phyloP scores from a whole-genome alignment of 495 filamentous ascomycete genomes.

The Aspergillus steynii region DNA sequence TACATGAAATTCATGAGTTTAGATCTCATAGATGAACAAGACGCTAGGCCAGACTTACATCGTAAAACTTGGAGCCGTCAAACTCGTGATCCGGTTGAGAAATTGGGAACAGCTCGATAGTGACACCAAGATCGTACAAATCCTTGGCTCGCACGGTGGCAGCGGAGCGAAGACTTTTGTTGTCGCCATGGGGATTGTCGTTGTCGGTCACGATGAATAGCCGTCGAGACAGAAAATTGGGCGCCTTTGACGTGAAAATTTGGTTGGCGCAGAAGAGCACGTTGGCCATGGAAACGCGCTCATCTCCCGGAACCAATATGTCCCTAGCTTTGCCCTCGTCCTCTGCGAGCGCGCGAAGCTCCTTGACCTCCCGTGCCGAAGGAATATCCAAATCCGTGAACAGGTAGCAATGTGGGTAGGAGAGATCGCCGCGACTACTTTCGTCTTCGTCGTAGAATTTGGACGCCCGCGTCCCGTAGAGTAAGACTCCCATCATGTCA shows the following conservation, averaged over 20 bases:
- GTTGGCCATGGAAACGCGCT: slow-evolving; percentile 80
- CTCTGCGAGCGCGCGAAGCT: slow-evolving; percentile 70
- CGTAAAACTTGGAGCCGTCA: slow-evolving; percentile 85
- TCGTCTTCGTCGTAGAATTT: slow-evolving; percentile 75
- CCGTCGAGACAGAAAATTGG: slow-evolving; percentile 88
- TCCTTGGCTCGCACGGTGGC: slow-evolving; percentile 90
- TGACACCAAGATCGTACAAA: slow-evolving; percentile 90
- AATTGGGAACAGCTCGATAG: slow-evolving; percentile 93
- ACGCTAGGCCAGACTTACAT: slow-evolving; percentile 53
- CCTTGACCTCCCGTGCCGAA: slow-evolving; percentile 81
- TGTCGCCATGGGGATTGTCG: slow-evolving; percentile 77
- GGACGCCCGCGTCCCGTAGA: slow-evolving; percentile 87
- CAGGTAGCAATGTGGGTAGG: slow-evolving; percentile 91
- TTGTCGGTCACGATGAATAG: slow-evolving; percentile 96
- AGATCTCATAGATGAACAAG: neutral
- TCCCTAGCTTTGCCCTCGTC: slow-evolving; percentile 63
- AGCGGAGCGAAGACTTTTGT: slow-evolving; percentile 68
- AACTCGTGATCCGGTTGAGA: slow-evolving; percentile 73
- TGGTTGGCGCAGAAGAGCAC: slow-evolving; percentile 94
- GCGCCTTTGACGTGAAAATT: slow-evolving; percentile 91
- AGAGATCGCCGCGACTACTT: slow-evolving; percentile 56
- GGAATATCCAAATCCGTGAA: slow-evolving; percentile 88
- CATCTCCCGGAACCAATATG: slow-evolving; percentile 66
- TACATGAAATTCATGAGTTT: slow-evolving; percentile 27
- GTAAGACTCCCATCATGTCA: slow-evolving; percentile 97